Evolutionary conservation across 139 green algal species (phyloP).

Genomic region (Tetradesmus obliquus): DNA sequence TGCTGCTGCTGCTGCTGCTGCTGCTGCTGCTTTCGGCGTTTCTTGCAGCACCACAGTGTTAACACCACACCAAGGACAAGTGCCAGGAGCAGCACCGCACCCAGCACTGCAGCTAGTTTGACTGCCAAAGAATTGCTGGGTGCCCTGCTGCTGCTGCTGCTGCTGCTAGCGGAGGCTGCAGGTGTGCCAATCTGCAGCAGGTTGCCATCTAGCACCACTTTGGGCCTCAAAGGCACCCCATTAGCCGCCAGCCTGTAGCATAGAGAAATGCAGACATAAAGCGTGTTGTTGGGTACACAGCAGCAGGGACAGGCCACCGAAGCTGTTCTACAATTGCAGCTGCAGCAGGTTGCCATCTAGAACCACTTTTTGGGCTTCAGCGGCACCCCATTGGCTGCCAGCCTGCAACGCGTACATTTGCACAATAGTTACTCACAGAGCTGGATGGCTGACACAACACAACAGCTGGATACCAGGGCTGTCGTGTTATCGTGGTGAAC

Average conservation of each 20-base stretch:
- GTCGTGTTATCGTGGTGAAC: no score
- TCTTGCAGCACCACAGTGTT: neutral
- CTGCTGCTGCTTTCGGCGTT: neutral
- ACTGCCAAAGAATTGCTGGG: neutral
- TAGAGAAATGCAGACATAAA: no score
- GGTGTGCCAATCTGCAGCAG: neutral
- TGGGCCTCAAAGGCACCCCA: neutral
- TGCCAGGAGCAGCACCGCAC: neutral
- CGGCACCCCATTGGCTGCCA: neutral
- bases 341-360: neutral
- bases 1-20: neutral
- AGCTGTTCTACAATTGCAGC: no score
- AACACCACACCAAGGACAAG: neutral
- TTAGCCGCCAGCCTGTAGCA: neutral
- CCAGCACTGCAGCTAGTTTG: neutral
- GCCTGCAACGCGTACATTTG: neutral
- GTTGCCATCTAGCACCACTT: neutral
- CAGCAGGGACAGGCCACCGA: no score
- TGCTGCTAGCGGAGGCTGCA: no score
- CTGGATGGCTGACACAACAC: no score
- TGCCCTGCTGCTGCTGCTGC: neutral
- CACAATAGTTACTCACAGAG: no score
- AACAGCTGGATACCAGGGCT: no score
- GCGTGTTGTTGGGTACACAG: no score
- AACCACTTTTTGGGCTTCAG: neutral